Conservation (phyloP, 768 basidiomycete genomes). For the Melanogaster broomeanus region DNA sequence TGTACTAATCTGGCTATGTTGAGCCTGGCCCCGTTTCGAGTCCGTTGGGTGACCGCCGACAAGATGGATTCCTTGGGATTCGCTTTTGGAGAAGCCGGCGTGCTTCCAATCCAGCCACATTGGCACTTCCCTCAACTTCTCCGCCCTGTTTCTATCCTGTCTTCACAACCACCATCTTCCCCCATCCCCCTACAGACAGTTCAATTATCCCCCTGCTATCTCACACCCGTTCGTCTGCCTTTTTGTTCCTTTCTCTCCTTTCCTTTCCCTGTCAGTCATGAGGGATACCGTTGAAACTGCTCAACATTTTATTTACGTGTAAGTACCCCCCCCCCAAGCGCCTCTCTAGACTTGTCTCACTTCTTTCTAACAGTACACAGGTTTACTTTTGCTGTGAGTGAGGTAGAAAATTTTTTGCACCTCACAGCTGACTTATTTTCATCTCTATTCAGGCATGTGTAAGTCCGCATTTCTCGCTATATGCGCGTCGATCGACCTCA, state of each 20-base stretch:
- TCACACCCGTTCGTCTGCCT: constrained; percentile 4
- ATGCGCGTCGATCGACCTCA: constrained; percentile 9
- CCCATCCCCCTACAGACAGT: constrained; percentile 8
- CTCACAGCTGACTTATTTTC: constrained; percentile 30
- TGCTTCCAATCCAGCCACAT: constrained; percentile 26
- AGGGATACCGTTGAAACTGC: constrained; percentile 55
- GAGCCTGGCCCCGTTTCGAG: too few relatives aligned
- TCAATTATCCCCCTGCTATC: constrained; percentile 4
- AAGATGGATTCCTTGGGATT: constrained; percentile 11
- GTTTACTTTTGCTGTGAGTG: constrained; percentile 85
- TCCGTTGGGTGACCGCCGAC: constrained; percentile 5
- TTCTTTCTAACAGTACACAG: constrained; percentile 46
- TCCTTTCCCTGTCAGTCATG: constrained; percentile 34
- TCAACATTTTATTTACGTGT: constrained; percentile 78
- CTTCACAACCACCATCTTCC: constrained; percentile 8
- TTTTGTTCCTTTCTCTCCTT: constrained; percentile 10
- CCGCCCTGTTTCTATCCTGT: constrained; percentile 5
- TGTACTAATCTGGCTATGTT: constrained; percentile 16
- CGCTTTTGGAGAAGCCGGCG: constrained; percentile 31
- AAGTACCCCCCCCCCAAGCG: constrained; percentile 23
- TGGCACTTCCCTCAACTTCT: constrained; percentile 29
- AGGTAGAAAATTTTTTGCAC: constrained; percentile 19
- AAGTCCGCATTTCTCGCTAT: constrained; percentile 29
- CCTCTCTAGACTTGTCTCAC: constrained; percentile 11
- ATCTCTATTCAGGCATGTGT: constrained; percentile 65